phyloP scores from a whole-genome alignment of 2,329 filamentous ascomycete genomes.

The Clonostachys solani region DNA sequence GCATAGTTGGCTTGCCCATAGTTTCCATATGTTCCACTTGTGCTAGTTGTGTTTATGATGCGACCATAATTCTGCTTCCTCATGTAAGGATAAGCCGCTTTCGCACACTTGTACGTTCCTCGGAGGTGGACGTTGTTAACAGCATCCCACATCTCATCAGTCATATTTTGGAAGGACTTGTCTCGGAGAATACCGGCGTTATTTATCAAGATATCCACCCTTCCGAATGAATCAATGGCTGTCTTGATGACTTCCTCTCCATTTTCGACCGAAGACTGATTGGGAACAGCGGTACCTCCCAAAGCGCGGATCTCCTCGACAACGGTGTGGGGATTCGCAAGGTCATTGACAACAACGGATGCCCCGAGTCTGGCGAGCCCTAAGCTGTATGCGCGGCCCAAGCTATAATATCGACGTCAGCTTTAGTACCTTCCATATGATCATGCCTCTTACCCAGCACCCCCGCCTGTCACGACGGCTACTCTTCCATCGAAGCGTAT shows the following conservation, averaged over 20 bases:
- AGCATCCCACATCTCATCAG: slow-evolving; percentile 86
- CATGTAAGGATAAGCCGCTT: slow-evolving; percentile 97
- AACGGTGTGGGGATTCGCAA: slow-evolving; percentile 83
- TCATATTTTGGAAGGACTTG: slow-evolving; percentile 98
- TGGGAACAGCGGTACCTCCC: slow-evolving; percentile 85
- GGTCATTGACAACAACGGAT: slow-evolving; percentile 88
- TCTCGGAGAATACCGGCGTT: slow-evolving; percentile 97
- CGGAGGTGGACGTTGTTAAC: slow-evolving; percentile 89
- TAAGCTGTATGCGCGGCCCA: slow-evolving; percentile 86
- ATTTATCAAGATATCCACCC: slow-evolving; percentile 94
- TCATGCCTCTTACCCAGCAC: slow-evolving; percentile 50
- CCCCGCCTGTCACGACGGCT: slow-evolving; percentile 69
- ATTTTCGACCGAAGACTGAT: slow-evolving; percentile 91
- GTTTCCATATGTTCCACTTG: slow-evolving; percentile 97
- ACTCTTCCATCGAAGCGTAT: not conserved
- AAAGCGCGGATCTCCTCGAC: slow-evolving; percentile 88
- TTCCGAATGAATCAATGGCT: slow-evolving; percentile 89
- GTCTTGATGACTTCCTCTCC: slow-evolving; percentile 88
- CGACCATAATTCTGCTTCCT: slow-evolving; percentile 98
- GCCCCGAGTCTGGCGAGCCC: slow-evolving; percentile 83
- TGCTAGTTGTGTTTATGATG: slow-evolving; percentile 94
- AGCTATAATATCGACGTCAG: slow-evolving; percentile 22
- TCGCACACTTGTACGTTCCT: slow-evolving; percentile 94
- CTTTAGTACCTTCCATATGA: too few relatives aligned
- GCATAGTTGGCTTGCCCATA: slow-evolving; percentile 98